Base-by-base conservation (phyloP, 2,329 filamentous ascomycete genomes). In the Tolypocladium amazonense region DNA sequence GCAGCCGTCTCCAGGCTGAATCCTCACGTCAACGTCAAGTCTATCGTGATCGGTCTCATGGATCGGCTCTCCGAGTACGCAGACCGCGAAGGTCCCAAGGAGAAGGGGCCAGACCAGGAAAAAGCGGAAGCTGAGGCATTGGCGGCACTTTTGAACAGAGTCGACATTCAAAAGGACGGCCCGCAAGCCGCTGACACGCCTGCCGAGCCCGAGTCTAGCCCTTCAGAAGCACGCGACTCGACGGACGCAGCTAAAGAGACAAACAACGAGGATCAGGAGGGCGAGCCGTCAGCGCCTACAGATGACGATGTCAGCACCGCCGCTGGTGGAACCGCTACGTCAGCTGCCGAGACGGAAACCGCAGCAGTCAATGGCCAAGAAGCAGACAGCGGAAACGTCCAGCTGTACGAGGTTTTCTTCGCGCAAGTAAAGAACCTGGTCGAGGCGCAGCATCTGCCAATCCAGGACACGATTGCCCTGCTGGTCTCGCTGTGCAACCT, bases 1-100 rank as follows among this genome's bases (percentile, higher is more conserved):
- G 94, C 89, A 11, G 94, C 94, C 8, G 96, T 96, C 39, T 91
- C 93, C 18, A 83, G 93, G 60, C 80, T 99, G 43, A 97, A 99
- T 69, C 94, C 93, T 0, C 90, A 97, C 69, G 94, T 99, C 68
- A 96, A 99, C 66, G 87, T 99, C 76, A 99, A 99, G 77, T 89
- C 90, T 55, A 99, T 99, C 60, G 93, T 99, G 12, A 97, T 97
- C 70, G 94, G 93, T 33, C 80, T 99, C 62, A 99, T 99, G 95
- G 93, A 99, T 70, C 86, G 94, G 45, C 76, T 99, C 37, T 97
- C 94, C 8, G 88, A 92, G 59, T 99, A 96, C 73, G 93, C 94
- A n/a, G 88, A 94, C 67, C 84, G 92, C 60, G 93, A 97, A 73
- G 84, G 90, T 4, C 84, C 90, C 65, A 82, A 84, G 30, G 87